Conservation (phyloP, 805 yeast genomes). For the Saturnispora quitensis region DNA sequence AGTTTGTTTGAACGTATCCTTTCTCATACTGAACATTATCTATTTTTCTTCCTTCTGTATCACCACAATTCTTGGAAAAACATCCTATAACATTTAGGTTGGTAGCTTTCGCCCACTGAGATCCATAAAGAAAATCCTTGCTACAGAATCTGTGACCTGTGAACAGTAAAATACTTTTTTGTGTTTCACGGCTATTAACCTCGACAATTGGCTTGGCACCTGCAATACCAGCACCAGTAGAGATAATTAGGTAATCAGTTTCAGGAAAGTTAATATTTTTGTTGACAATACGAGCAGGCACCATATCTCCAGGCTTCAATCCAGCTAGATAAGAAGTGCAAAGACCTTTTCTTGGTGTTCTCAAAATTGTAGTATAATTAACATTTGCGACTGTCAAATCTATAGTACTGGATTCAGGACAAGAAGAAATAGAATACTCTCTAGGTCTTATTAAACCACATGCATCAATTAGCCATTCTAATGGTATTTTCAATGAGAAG, state of each 20-base stretch:
- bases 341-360: slow-evolving; percentile 68
- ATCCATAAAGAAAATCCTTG: slow-evolving; percentile 61
- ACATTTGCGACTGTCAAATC: slow-evolving; percentile 80
- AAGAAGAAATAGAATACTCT: slow-evolving; percentile 74
- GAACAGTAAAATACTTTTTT: slow-evolving; percentile 41
- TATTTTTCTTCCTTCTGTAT: slow-evolving; percentile 24
- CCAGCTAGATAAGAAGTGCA: slow-evolving; percentile 69
- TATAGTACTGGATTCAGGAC: slow-evolving; percentile 24
- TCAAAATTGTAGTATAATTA: slow-evolving; percentile 72
- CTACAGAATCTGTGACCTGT: slow-evolving; percentile 62
- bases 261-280: slow-evolving; percentile 33
- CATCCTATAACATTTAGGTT: slow-evolving; percentile 30
- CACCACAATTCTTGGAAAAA: slow-evolving; percentile 40
- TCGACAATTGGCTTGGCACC: slow-evolving; percentile 74
- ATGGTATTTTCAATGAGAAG: slow-evolving; percentile 63
- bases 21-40: slow-evolving; percentile 15
- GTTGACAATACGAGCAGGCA: slow-evolving; percentile 44
- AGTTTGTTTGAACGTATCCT: slow-evolving; percentile 71
- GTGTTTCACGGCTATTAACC: slow-evolving; percentile 16
- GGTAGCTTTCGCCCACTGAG: slow-evolving; percentile 38
- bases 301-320: slow-evolving; percentile 37
- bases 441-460: slow-evolving; percentile 77
- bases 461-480: slow-evolving; percentile 65
- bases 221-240: slow-evolving; percentile 96
- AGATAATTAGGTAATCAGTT: slow-evolving; percentile 47